These are phyloP conservation scores for Meyerozyma guilliermondii DNA, from an alignment of 1,139 yeast genomes.

Conservation along the genomic window DNA sequence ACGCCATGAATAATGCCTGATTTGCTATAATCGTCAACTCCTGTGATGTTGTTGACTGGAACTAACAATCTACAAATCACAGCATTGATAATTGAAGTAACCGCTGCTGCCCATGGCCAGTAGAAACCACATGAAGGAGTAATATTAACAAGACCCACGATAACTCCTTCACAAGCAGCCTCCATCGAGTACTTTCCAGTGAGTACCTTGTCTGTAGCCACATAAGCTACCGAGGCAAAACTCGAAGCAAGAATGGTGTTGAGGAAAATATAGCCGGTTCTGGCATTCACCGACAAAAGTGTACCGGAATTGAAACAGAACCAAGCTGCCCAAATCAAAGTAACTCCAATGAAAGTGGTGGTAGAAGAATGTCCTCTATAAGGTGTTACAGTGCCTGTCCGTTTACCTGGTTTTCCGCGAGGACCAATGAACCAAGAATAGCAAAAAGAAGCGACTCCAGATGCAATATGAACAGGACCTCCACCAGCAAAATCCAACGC, in stretches of 20 bases:
- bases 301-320: constrained; percentile 50
- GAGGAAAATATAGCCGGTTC: constrained; percentile 44
- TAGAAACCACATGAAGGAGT: constrained; percentile 50
- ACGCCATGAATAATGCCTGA: constrained; percentile 45
- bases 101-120: constrained; percentile 45
- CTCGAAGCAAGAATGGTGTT: constrained; percentile 47
- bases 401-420: constrained; percentile 23
- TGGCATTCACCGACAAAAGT: constrained; percentile 34
- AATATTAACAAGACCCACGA: constrained; percentile 45
- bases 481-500: constrained; percentile 47
- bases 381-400: constrained; percentile 21
- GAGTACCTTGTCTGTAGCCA: constrained; percentile 25
- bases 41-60: constrained; percentile 33
- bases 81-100: constrained; percentile 40
- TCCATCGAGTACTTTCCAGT: constrained; percentile 38
- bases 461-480: constrained; percentile 45
- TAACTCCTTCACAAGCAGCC: constrained; percentile 46
- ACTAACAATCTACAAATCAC: constrained; percentile 33
- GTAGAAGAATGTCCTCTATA: constrained; percentile 35
- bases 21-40: constrained; percentile 44
- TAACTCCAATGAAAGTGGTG: constrained; percentile 41
- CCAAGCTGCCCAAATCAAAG: constrained; percentile 50
- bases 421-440: constrained; percentile 33
- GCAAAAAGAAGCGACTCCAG: constrained; percentile 39
- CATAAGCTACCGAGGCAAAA: constrained; percentile 33